Evolutionary conservation across 495 filamentous ascomycete genomes (phyloP).

Genomic region (Lasiosphaeriaceae sp.): DNA sequence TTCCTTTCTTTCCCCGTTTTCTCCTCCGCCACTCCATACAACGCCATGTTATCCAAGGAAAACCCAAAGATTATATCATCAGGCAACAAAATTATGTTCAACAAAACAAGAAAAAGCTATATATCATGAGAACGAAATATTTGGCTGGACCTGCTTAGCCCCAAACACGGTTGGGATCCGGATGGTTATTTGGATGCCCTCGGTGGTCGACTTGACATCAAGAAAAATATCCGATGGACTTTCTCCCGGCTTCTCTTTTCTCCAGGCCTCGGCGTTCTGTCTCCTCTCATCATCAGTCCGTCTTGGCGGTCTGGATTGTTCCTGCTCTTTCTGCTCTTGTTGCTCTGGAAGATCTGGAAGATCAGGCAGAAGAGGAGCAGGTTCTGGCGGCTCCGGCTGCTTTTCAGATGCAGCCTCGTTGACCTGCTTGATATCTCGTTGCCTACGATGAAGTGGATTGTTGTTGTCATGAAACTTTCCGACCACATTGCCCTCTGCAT

Average conservation of each 20-base stretch:
- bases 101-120: background rate
- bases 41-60: too few relatives aligned
- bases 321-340: slow-evolving; percentile 3
- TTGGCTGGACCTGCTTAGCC: slow-evolving; percentile 27
- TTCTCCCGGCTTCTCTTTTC: slow-evolving; percentile 33
- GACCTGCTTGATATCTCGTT: slow-evolving; percentile 15
- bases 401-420: background rate
- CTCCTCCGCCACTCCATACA: too few relatives aligned
- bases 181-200: slow-evolving; percentile 49
- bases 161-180: slow-evolving; percentile 49
- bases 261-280: slow-evolving; percentile 35
- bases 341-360: slow-evolving; percentile 2
- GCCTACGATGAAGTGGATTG: slow-evolving; percentile 25
- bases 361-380: background rate
- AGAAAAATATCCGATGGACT: slow-evolving; percentile 50
- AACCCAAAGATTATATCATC: background rate
- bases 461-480: slow-evolving; percentile 43
- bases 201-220: slow-evolving; percentile 49
- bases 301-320: slow-evolving; percentile 8
- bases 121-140: slow-evolving; percentile 27
- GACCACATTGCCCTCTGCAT: slow-evolving; percentile 37
- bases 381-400: background rate
- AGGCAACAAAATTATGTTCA: background rate
- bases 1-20: too few relatives aligned
- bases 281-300: slow-evolving; percentile 31